These are phyloP conservation scores for Fennellomyces sp. DNA, from an alignment of 371 early-diverging fungal species.

Conservation along the genomic window DNA sequence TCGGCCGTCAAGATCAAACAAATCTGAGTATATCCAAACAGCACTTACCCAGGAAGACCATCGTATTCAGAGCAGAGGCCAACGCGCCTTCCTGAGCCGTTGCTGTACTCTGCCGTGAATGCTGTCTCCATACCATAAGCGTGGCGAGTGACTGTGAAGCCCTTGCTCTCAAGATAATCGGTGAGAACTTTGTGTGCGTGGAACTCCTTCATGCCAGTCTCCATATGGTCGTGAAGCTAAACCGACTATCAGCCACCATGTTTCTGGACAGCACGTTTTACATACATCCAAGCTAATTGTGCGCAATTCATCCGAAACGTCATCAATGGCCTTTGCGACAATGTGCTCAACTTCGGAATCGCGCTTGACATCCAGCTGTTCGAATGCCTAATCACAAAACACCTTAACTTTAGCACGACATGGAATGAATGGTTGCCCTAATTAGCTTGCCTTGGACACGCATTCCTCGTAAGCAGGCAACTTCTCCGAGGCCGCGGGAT, in stretches of 20 bases:
- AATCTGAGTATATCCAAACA: background rate
- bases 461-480: constrained; percentile 31
- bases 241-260: background rate
- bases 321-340: constrained; percentile 41
- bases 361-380: constrained; percentile 22
- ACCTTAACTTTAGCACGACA: background rate
- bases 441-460: constrained; percentile 18
- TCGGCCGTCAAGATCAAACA: background rate
- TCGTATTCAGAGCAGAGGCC: constrained; percentile 66
- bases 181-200: constrained; percentile 54
- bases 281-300: constrained; percentile 47
- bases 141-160: constrained; percentile 55
- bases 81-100: constrained; percentile 33
- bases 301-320: constrained; percentile 41
- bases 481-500: constrained; percentile 16
- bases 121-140: constrained; percentile 61
- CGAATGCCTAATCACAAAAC: constrained; percentile 17
- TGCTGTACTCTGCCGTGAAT: constrained; percentile 57
- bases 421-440: background rate
- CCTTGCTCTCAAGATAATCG: constrained; percentile 51
- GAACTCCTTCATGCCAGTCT: constrained; percentile 56
- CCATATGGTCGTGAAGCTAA: constrained; percentile 62
- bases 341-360: constrained; percentile 18
- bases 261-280: no score
- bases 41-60: constrained; percentile 55